Evolutionary conservation across 257 asterid genomes (phyloP), one percentile per base, ranked within the genome.

Genomic region (Petunia axillaris): DNA sequence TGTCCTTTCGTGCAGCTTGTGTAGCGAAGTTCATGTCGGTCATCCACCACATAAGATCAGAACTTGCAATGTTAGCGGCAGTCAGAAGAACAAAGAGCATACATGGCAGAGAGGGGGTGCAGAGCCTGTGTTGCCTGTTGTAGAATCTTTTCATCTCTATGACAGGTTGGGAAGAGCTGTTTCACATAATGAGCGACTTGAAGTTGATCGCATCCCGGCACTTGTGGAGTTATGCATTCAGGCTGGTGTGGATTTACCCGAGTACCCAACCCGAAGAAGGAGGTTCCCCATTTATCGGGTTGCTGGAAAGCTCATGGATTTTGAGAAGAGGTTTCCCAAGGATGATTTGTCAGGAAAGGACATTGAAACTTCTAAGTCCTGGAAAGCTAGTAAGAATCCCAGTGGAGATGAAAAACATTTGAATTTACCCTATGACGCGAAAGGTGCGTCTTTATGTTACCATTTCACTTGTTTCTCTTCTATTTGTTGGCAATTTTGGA

Each of bases 1-100:
- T 82, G 9, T 16, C 52, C 59, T 65, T 65, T 74, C 8, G 1
- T 89, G 89, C 83, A 87, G 95, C 74, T 59, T 87, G 44, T 93
- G 97, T 80, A 89, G 91, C 71, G 94, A 90, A 59, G 92, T 91
- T 65, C 97, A 93, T 78, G 90, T 91, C 7, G 97, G 97, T 14
- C 81, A 83, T 82, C 89, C 93, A 13, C 91, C 94, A 5, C 94
- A 90, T 83, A 85, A 76, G 88, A 88, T 93, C 76, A 84, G 90
- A 85, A 89, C 95, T 10, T 93, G 97, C 78, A 74, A 87, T 75
- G 88, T 78, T 15, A 79, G 86, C 6, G 94, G 91, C 3, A 89
- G 92, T 87, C 79, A 58, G 63, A 86, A 75, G 80, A 85, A 71
- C 82, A 90, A 86, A 85, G 90, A 90, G 75, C 97, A 91, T 62